Base-by-base conservation (phyloP, 1,284 basidiomycete genomes). In the Rhodotorula sp. region DNA sequence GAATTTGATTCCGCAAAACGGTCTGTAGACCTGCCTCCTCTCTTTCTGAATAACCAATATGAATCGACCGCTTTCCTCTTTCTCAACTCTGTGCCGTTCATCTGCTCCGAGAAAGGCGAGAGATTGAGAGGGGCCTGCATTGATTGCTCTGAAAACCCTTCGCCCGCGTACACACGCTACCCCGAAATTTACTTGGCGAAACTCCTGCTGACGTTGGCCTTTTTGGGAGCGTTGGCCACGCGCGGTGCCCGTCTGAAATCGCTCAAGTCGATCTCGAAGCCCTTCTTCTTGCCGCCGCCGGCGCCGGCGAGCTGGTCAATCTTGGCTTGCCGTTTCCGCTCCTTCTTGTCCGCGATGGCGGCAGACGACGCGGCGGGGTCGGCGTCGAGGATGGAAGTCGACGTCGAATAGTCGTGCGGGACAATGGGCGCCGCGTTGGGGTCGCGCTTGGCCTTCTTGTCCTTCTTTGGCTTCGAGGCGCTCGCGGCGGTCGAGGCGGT, bases 351-450 rank as follows among this genome's bases (percentile, higher is more conserved):
- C 34, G 50, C 64, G 47, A 52, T 66, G 61, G n/a, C 52, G 26
- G 18, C 66, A 59, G 3, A 38, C 38, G 54, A 55, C 34, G 21
- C 55, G 3, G 50, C 48, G 2, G 72, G 70, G n/a, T 67, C 59
- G 12, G 80, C 78, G 78, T 95, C 93, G 72, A 95, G 82, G 67
- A 94, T 86, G 79, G 92, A 93, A 16, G 90, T 87, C 55, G 86
- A 87, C 7, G 84, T 81, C 4, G 85, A 81, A 79, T 93, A 95
- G 81, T 93, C 91, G 79, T 93, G 94, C 52, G 83, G 83, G 60
- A 85, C 85, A 54, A 72, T 47, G 48, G 31, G 26, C 5, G 60
- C 43, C 6, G 43, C 21, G 15, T n/a, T 15, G n/a, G 45, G 19
- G 6, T 28, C 5, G 16, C 2, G 57, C 71, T 73, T 72, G 56